Evolutionary conservation across 805 yeast species (phyloP).

Genomic region (Kodamaea restingae): DNA sequence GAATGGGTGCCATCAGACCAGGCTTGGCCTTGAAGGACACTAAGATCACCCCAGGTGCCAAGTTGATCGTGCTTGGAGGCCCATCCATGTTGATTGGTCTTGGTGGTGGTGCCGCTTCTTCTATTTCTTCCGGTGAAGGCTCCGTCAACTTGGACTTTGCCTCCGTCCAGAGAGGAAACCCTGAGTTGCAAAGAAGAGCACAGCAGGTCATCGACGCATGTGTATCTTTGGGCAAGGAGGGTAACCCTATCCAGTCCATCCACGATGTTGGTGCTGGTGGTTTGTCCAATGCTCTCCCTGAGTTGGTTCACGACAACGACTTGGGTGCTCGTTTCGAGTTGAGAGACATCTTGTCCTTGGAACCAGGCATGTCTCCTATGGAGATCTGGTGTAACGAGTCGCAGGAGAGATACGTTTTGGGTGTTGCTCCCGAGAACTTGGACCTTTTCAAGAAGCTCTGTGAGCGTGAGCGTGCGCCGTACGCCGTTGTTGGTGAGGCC

Average conservation of each 20-base stretch:
- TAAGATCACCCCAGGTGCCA: constrained; percentile 87
- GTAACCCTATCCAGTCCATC: constrained; percentile 82
- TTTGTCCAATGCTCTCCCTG: constrained; percentile 93
- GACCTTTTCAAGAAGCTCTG: constrained; percentile 72
- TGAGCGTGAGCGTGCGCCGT: constrained; percentile 93
- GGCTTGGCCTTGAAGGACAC: constrained; percentile 83
- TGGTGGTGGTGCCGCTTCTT: constrained; percentile 99
- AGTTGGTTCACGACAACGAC: constrained; percentile 93
- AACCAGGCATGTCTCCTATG: constrained; percentile 99
- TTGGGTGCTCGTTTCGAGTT: constrained; percentile 92
- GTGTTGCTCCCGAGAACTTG: constrained; percentile 78
- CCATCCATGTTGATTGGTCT: constrained; percentile 96
- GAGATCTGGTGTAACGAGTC: constrained; percentile 99
- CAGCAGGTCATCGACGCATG: constrained; percentile 97
- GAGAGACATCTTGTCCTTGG: constrained; percentile 83
- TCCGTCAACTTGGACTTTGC: constrained; percentile 97
- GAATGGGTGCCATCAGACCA: constrained; percentile 95
- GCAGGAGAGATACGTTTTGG: constrained; percentile 95
- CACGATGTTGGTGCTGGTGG: constrained; percentile 99
- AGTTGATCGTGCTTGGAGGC: constrained; percentile 92
- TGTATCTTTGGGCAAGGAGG: constrained; percentile 65
- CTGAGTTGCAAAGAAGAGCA: constrained; percentile 98
- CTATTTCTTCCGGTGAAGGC: constrained; percentile 93
- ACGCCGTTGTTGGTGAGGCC: constrained; percentile 92
- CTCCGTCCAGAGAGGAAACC: constrained; percentile 98